A percentile compares a stretch with the other conserved stretches of the same genome.
These are phyloP conservation scores for grape (Vitis vinifera) DNA, from an alignment of 164 flowering plant species.

Conservation along the genomic window ASM3070453v1 NC_081815.1:15437501-15438000, in stretches of 20 bases:
- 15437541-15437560: neutral
- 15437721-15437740: neutral
- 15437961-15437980: too few species aligned
- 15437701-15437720: neutral
- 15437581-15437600: conserved; percentile 44
- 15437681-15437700: conserved; percentile 29
- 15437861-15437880: conserved; percentile 6
- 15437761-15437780: conserved; percentile 26
- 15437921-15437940: too few species aligned
- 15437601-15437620: conserved; percentile 45
- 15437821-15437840: conserved; percentile 5
- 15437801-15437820: conserved; percentile 20
- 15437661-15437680: neutral
- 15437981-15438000: too few species aligned
- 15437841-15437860: neutral
- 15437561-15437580: conserved; percentile 16
- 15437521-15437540: conserved; percentile 30
- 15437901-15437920: too few species aligned
- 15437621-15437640: conserved; percentile 24
- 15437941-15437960: too few species aligned
- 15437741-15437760: conserved; percentile 9
- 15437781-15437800: conserved; percentile 17
- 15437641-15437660: conserved; percentile 9
- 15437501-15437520: neutral
- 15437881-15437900: neutral